Evolutionary conservation across 306 rosid species (phyloP).

Genomic region (Prunus armeniaca): DNA sequence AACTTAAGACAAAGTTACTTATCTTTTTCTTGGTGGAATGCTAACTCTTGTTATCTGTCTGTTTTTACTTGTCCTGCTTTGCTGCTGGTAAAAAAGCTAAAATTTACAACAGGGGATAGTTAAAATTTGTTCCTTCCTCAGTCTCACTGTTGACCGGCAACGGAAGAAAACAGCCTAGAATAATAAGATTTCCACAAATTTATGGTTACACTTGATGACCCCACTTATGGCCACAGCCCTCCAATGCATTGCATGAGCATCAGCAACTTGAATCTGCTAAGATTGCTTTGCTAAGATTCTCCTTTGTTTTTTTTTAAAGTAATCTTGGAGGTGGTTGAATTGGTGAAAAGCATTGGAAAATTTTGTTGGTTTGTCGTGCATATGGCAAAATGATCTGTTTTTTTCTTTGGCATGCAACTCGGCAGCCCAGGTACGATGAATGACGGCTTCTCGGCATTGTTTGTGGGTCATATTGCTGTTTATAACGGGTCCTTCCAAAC

Average conservation of each 20-base stretch:
- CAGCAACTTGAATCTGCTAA: constrained; percentile 6
- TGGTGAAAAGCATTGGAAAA: not conserved
- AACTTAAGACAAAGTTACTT: not conserved
- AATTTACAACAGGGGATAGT: not conserved
- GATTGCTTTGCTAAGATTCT: constrained; percentile 13
- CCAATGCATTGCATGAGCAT: not conserved
- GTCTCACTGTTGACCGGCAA: no score
- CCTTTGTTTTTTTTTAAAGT: not conserved
- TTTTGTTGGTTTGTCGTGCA: not conserved
- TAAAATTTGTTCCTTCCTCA: not conserved
- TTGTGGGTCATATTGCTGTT: constrained; percentile 26
- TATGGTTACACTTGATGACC: not conserved
- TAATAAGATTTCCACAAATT: not conserved
- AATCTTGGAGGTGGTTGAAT: constrained; percentile 3
- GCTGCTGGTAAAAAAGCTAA: not conserved
- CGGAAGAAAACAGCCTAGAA: not conserved
- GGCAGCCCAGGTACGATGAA: constrained; percentile 39
- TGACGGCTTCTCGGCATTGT: constrained; percentile 38
- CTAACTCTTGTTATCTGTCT: not conserved
- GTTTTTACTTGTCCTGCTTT: not conserved
- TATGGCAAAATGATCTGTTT: not conserved
- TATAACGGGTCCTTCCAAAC: constrained; percentile 6
- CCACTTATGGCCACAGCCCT: constrained; percentile 11
- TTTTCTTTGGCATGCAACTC: not conserved
- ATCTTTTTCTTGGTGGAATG: not conserved